Evolutionary conservation across 2,329 filamentous ascomycete species (phyloP), one percentile per base, ranked within the genome.

Genomic region (Fusarium sp.): DNA sequence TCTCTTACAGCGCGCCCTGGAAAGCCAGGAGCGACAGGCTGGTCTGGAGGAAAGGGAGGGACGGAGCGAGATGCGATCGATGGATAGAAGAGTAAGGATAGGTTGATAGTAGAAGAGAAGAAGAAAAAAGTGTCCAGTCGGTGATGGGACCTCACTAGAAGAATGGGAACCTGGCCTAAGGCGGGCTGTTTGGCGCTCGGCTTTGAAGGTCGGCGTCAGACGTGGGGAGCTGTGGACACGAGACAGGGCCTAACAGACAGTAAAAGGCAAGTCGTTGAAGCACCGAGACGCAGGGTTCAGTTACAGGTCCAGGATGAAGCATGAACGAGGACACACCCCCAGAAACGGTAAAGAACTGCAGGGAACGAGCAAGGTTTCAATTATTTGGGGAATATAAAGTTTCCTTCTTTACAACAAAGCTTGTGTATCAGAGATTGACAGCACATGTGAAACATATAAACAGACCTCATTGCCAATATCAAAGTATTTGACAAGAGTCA

Each of bases 1-100:
- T 75, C 72, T 59, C 73, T 53, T 53, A 66, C 74, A 76, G 73
- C 74, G 71, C 74, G 70, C 62, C 74, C 74, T 75, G 72, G 74
- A 53, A 44, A 63, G 59, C 74, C 74, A 76, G 71, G 68, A 74
- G 70, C 73, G 72, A 68, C 74, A 75, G 49, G 67, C 74, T 74
- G 73, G 56, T 63, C 53, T 55, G 62, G 73, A 73, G 66, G 47
- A 73, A 52, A 62, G 59, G 53, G 38, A 38, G 47, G 64, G 67
- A 68, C 59, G 55, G 59, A 27, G 54, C 68, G 57, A 54, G 59
- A 66, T 60, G 49, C 32, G 62, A 72, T 66, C 34, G 47, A 57
- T 56, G 52, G 52, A 43, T 43, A 53, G 42, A 40, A 51, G 34
- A 40, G 46, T 57, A 49, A 57, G 42, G 45, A 25, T 58, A 27